phyloP scores from a whole-genome alignment of 2,329 filamentous ascomycete species.

The Graphilbum fragrans region DNA sequence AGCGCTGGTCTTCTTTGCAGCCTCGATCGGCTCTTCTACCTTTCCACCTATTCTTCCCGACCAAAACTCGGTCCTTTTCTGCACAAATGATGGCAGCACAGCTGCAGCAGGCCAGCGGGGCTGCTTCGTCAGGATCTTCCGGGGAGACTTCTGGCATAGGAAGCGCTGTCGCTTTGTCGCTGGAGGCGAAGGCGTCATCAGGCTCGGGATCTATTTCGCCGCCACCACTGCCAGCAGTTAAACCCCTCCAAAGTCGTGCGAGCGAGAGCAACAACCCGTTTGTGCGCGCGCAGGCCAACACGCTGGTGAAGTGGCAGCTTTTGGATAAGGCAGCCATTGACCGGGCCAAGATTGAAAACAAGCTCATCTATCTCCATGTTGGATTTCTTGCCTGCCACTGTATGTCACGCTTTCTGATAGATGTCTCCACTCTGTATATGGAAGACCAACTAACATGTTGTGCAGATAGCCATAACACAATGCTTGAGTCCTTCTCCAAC shows the following conservation, averaged over 20 bases:
- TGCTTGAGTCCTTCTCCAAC: slow-evolving; percentile 82
- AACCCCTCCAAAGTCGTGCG: slow-evolving; percentile 23
- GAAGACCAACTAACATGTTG: neutral
- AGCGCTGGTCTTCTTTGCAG: neutral
- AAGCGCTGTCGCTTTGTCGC: neutral
- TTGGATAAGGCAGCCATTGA: slow-evolving; percentile 68
- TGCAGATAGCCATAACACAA: slow-evolving; percentile 78
- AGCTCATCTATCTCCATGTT: slow-evolving; percentile 85
- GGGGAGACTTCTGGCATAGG: slow-evolving; percentile 4
- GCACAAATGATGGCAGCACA: slow-evolving; percentile 13
- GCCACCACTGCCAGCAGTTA: slow-evolving; percentile 1
- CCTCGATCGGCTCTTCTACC: neutral
- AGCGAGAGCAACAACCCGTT: slow-evolving; percentile 35
- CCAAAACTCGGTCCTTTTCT: neutral
- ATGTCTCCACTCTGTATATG: too few species aligned
- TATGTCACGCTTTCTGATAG: slow-evolving; percentile 39
- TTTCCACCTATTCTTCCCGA: neutral
- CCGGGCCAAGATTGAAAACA: slow-evolving; percentile 69
- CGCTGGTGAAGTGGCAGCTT: slow-evolving; percentile 84
- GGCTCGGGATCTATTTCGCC: neutral
- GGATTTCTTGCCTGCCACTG: slow-evolving; percentile 95
- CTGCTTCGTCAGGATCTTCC: slow-evolving; percentile 6
- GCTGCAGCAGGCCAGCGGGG: slow-evolving; percentile 12
- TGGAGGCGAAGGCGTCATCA: neutral
- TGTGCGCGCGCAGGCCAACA: slow-evolving; percentile 62